Evolutionary conservation across 2,329 filamentous ascomycete genomes (phyloP).

Genomic region (Sclerotinia nivalis): DNA sequence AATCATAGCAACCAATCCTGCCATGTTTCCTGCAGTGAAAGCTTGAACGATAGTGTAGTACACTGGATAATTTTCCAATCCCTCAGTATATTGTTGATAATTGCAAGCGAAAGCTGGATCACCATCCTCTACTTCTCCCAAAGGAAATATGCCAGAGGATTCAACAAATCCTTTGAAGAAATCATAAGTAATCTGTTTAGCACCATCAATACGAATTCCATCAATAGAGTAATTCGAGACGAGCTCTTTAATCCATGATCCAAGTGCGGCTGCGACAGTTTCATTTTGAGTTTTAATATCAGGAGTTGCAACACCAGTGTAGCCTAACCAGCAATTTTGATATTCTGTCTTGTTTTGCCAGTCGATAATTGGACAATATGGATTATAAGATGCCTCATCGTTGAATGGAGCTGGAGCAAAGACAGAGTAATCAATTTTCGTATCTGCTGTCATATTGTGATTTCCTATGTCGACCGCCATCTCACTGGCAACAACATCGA

Average conservation of each 20-base stretch:
- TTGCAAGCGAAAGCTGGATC: conserved; percentile 48
- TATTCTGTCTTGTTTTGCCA: conserved; percentile 42
- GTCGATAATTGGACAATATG: conserved; percentile 38
- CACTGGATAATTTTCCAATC: conserved; percentile 27
- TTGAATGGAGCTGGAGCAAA: conserved; percentile 29
- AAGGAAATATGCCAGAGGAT: conserved; percentile 56
- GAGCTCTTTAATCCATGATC: conserved; percentile 44
- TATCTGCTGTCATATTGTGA: conserved; percentile 21
- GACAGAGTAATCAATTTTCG: conserved; percentile 28
- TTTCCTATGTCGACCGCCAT: conserved; percentile 38
- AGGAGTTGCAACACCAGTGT: conserved; percentile 48
- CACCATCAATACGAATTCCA: conserved; percentile 51
- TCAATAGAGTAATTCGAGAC: conserved; percentile 48
- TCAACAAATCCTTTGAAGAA: conserved; percentile 57
- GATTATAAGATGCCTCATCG: conserved; percentile 25
- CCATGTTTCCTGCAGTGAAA: conserved; percentile 23
- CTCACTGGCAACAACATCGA: conserved; percentile 54
- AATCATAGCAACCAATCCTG: conserved; percentile 25
- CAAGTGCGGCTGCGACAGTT: conserved; percentile 43
- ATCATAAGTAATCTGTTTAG: conserved; percentile 47
- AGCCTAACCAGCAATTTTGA: conserved; percentile 29
- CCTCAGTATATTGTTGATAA: conserved; percentile 29
- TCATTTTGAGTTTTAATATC: conserved; percentile 47
- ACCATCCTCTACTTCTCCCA: conserved; percentile 62
- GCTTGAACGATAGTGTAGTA: conserved; percentile 33